Evolutionary conservation across 2,329 filamentous ascomycete genomes (phyloP).

Genomic region (Westerdykella sp.): DNA sequence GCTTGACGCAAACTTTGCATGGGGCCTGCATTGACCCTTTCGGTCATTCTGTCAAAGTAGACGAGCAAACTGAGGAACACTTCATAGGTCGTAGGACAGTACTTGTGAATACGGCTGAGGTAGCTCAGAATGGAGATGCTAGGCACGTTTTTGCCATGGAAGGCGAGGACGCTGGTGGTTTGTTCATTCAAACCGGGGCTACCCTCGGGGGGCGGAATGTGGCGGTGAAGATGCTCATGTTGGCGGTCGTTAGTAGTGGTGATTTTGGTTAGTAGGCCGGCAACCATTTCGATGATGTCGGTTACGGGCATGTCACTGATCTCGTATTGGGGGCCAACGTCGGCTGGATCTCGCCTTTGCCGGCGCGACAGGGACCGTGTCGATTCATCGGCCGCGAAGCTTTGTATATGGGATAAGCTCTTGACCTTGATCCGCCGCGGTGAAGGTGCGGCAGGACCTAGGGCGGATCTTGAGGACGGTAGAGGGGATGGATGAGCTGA

Average conservation of each 20-base stretch:
- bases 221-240: slow-evolving; percentile 81
- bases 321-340: slow-evolving; percentile 65
- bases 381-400: slow-evolving; percentile 74
- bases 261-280: slow-evolving; percentile 91
- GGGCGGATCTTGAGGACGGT: slow-evolving; percentile 22
- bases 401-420: slow-evolving; percentile 86
- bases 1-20: slow-evolving; percentile 56
- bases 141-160: slow-evolving; percentile 96
- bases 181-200: slow-evolving; percentile 55
- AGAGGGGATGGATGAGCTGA: slow-evolving; percentile 25
- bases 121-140: slow-evolving; percentile 97
- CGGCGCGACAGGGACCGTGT: slow-evolving; percentile 38
- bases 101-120: slow-evolving; percentile 92
- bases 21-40: slow-evolving; percentile 79
- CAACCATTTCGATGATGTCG: slow-evolving; percentile 98
- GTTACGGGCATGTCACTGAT: slow-evolving; percentile 96
- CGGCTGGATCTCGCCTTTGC: slow-evolving; percentile 42
- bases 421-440: slow-evolving; percentile 69
- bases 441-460: slow-evolving; percentile 35
- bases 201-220: slow-evolving; percentile 56
- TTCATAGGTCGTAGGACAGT: slow-evolving; percentile 97
- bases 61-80: slow-evolving; percentile 92
- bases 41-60: slow-evolving; percentile 98
- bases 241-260: slow-evolving; percentile 93
- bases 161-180: slow-evolving; percentile 75